Percentiles rank a stretch among this genome's conserved stretches.
Evolutionary conservation across 768 basidiomycete species (phyloP).

Genomic region (Hortiboletus flavorubellus): DNA sequence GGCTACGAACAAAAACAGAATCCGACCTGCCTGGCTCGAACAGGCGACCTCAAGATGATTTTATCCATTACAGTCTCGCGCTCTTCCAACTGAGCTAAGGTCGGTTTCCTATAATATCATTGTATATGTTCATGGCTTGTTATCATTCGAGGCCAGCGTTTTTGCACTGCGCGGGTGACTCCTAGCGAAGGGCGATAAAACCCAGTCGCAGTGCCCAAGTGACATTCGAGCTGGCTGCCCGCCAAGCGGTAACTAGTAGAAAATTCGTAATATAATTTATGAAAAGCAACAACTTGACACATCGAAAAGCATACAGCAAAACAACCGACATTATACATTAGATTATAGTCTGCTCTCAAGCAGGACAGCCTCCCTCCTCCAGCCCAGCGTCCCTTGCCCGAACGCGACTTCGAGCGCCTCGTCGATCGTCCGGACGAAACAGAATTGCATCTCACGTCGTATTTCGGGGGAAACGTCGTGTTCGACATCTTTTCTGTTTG

Average conservation of each 20-base stretch:
- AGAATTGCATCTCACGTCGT: conserved; percentile 71
- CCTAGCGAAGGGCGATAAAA: too few relatives aligned
- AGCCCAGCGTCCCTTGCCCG: conserved; percentile 62
- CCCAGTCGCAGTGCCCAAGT: too few relatives aligned
- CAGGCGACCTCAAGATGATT: conserved; percentile 54
- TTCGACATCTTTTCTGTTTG: conserved; percentile 85
- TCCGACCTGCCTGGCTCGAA: conserved; percentile 62
- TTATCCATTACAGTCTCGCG: conserved; percentile 43
- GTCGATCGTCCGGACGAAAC: conserved; percentile 73
- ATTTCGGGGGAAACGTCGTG: conserved; percentile 78
- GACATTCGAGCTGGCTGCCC: neutral
- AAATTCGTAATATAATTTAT: neutral
- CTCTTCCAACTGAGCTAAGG: conserved; percentile 49
- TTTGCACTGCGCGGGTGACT: too few relatives aligned
- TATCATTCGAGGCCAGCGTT: too few relatives aligned
- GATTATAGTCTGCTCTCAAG: conserved; percentile 52
- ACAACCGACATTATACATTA: neutral
- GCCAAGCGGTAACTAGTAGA: neutral
- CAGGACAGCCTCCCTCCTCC: conserved; percentile 53
- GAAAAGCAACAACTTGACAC: neutral
- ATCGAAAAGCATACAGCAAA: neutral
- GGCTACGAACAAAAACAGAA: neutral
- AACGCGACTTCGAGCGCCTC: conserved; percentile 86
- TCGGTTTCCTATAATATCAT: neutral
- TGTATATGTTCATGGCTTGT: neutral